phyloP scores from a whole-genome alignment of 2,329 filamentous ascomycete genomes.

The Colletotrichum tofieldiae region DNA sequence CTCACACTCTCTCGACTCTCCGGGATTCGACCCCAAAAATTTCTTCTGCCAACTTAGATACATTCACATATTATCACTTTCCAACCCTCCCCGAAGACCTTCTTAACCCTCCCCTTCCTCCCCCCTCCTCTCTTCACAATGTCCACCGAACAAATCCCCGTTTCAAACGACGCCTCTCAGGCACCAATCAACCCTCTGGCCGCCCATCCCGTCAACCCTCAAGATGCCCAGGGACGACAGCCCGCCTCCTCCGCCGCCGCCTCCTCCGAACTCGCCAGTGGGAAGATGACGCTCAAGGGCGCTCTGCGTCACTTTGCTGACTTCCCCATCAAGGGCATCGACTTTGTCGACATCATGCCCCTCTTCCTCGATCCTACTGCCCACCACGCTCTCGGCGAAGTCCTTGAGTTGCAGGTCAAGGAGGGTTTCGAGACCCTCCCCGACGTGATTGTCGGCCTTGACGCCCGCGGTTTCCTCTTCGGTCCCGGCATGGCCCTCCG shows the following conservation, averaged over 20 bases:
- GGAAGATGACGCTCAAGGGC: conserved; percentile 79
- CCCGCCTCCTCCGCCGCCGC: conserved; percentile 73
- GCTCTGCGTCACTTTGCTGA: conserved; percentile 90
- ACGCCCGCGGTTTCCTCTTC: conserved; percentile 96
- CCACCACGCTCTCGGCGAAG: conserved; percentile 84
- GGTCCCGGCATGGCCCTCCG: conserved; percentile 89
- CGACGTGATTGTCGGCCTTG: conserved; percentile 93
- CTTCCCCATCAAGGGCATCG: conserved; percentile 92
- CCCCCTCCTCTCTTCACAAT: conserved; percentile 54
- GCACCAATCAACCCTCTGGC: conserved; percentile 51
- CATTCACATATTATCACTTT: conserved; percentile 39
- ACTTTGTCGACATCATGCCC: conserved; percentile 98
- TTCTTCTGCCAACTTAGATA: conserved; percentile 43
- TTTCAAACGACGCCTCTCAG: conserved; percentile 40
- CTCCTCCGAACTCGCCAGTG: conserved; percentile 77
- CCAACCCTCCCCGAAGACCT: conserved; percentile 46
- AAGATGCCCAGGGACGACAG: conserved; percentile 76
- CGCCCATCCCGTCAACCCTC: conserved; percentile 50
- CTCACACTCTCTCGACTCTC: conserved; percentile 20
- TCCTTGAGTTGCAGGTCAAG: conserved; percentile 86
- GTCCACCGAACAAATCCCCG: conserved; percentile 46
- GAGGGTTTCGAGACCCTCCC: conserved; percentile 77
- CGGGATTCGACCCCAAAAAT: conserved; percentile 45
- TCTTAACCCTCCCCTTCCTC: conserved; percentile 47
- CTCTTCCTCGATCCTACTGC: conserved; percentile 86